A percentile compares a stretch with the other conserved stretches of the same genome.
These are phyloP conservation scores for Ziziphus jujuba DNA, from an alignment of 306 rosid species.

Conservation along the genomic window DNA sequence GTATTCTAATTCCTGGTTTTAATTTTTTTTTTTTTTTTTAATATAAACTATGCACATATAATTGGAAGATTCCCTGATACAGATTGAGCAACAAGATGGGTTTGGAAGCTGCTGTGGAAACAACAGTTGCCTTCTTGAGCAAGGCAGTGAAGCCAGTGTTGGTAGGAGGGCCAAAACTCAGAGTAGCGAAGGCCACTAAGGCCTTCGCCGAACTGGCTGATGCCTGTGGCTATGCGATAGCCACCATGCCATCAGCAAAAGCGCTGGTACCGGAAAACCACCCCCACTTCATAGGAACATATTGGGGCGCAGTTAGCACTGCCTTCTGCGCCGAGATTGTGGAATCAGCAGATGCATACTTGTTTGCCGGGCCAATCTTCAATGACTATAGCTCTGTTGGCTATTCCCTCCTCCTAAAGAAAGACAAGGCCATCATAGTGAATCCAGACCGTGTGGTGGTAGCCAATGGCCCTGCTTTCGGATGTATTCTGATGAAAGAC, in stretches of 20 bases:
- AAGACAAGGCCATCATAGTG: conserved; percentile 47
- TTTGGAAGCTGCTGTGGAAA: conserved; percentile 45
- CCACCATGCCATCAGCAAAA: conserved; percentile 49
- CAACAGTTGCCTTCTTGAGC: conserved; percentile 36
- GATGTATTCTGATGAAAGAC: conserved; percentile 49
- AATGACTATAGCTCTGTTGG: conserved; percentile 56
- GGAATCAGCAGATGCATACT: conserved; percentile 46
- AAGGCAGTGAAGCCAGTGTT: conserved; percentile 50
- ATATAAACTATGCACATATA: too few species aligned
- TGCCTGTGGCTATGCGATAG: conserved; percentile 41
- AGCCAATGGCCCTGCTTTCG: conserved; percentile 45
- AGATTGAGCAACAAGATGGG: conserved; percentile 46
- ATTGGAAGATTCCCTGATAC: not conserved
- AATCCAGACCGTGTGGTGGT: conserved; percentile 40
- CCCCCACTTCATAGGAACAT: conserved; percentile 49
- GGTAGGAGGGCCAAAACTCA: conserved; percentile 51
- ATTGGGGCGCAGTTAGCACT: conserved; percentile 47
- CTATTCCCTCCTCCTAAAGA: conserved; percentile 45
- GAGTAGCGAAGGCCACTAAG: conserved; percentile 39
- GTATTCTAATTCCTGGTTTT: not conserved
- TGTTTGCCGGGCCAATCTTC: conserved; percentile 47
- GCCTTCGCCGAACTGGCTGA: conserved; percentile 43
- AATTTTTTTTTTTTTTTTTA: too few species aligned
- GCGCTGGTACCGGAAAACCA: conserved; percentile 43
- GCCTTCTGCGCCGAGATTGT: conserved; percentile 50